These are phyloP conservation scores for Penicillium longicatenatum DNA, from an alignment of 495 filamentous ascomycete genomes.

Conservation along the genomic window DNA sequence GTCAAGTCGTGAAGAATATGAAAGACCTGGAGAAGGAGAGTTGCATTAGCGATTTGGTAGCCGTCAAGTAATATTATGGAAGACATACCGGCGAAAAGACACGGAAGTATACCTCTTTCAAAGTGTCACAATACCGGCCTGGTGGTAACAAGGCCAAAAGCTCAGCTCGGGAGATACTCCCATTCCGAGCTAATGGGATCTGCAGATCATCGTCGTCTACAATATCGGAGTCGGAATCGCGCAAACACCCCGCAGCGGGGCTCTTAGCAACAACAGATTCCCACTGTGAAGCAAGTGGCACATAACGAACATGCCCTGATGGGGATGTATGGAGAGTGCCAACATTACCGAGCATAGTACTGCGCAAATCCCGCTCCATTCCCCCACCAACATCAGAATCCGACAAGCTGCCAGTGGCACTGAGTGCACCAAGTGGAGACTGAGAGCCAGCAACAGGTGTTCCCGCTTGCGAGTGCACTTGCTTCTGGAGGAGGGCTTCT, in stretches of 20 bases:
- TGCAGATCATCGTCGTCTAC: conserved; percentile 43
- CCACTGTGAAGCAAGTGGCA: conserved; percentile 41
- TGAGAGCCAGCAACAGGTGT: conserved; percentile 21
- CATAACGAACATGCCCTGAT: conserved; percentile 46
- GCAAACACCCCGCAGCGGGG: conserved; percentile 32
- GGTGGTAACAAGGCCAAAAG: conserved; percentile 40
- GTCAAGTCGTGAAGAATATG: conserved; percentile 52
- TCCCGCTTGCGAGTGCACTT: conserved; percentile 26
- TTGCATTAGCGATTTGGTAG: neutral
- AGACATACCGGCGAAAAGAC: conserved; percentile 43
- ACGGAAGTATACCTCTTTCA: conserved; percentile 44
- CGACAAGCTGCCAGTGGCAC: conserved; percentile 35
- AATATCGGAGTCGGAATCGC: conserved; percentile 32
- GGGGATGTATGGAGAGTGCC: conserved; percentile 37
- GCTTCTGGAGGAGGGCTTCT: conserved; percentile 42
- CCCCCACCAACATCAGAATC: conserved; percentile 32
- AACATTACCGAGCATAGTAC: conserved; percentile 27
- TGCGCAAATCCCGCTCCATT: conserved; percentile 20
- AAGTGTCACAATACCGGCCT: conserved; percentile 38
- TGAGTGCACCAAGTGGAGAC: conserved; percentile 37
- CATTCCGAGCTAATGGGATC: conserved; percentile 35
- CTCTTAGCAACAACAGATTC: conserved; percentile 32
- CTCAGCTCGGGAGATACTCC: conserved; percentile 32
- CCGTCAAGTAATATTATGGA: neutral
- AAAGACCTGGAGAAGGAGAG: conserved; percentile 28